A percentile compares a stretch with the other conserved stretches of the same genome.
Evolutionary conservation across 2,329 filamentous ascomycete species (phyloP).

Genomic region (Tricladium varicosporioides): DNA sequence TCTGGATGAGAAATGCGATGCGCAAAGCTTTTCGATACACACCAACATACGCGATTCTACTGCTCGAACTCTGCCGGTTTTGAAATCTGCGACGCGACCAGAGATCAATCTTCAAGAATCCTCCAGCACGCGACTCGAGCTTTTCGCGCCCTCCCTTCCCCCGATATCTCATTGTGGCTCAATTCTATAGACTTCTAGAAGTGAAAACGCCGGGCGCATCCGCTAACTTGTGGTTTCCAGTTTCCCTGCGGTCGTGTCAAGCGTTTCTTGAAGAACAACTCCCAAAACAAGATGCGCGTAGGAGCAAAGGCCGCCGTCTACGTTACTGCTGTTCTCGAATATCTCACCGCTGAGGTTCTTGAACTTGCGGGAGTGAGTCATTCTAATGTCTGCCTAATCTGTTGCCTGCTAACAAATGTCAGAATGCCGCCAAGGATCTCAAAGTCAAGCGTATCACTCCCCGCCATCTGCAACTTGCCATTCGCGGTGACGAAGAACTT

Average conservation of each 20-base stretch:
- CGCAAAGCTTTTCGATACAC: neutral
- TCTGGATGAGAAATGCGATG: constrained; percentile 5
- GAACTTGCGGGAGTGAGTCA: constrained; percentile 83
- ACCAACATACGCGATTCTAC: constrained; percentile 4
- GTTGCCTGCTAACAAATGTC: constrained; percentile 19
- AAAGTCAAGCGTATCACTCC: constrained; percentile 99
- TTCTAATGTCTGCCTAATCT: constrained; percentile 7
- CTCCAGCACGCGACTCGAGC: no score
- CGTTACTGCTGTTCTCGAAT: constrained; percentile 96
- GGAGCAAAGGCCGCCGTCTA: constrained; percentile 98
- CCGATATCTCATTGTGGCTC: no score
- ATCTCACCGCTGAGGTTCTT: constrained; percentile 95
- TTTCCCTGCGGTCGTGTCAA: constrained; percentile 99
- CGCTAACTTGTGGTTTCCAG: constrained; percentile 49
- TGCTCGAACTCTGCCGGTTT: neutral
- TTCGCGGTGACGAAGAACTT: constrained; percentile 96
- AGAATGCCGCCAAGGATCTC: constrained; percentile 98
- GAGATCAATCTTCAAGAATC: no score
- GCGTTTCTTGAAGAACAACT: constrained; percentile 99
- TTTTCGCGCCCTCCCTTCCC: no score
- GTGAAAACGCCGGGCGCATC: neutral
- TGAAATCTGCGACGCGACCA: no score
- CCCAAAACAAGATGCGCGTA: constrained; percentile 99
- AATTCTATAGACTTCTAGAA: no score
- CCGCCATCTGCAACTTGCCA: constrained; percentile 94